Percentiles rank a stretch among this genome's conserved stretches.
Conservation (phyloP, 495 filamentous ascomycete genomes). For the Extremus antarcticus region DNA sequence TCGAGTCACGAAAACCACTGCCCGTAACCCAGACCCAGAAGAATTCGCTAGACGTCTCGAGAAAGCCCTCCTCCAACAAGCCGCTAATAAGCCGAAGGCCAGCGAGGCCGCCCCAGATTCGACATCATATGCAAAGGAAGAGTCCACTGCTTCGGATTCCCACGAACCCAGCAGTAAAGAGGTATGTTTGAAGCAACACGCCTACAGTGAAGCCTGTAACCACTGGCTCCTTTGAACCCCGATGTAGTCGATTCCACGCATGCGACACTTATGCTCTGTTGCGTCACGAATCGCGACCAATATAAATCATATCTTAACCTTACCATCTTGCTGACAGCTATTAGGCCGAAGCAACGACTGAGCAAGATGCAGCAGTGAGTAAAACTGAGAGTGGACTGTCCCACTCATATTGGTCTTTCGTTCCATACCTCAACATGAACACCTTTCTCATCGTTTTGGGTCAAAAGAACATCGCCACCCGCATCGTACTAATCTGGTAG, state of each 20-base stretch:
- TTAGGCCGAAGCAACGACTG: conserved; percentile 4
- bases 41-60: not conserved
- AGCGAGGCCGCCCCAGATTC: not conserved
- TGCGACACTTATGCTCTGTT: not conserved
- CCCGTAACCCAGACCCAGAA: not conserved
- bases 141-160: not conserved
- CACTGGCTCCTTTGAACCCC: not conserved
- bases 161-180: not conserved
- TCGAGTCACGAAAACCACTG: not conserved
- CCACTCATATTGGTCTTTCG: not conserved
- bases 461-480: not conserved
- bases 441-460: not conserved
- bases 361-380: conserved; percentile 4
- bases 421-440: not conserved
- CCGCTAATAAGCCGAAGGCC: not conserved
- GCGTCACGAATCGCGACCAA: not conserved
- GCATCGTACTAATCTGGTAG: not conserved
- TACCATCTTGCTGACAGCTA: conserved; percentile 6
- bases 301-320: not conserved
- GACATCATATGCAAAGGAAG: not conserved
- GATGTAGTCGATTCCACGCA: not conserved
- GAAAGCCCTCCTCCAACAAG: not conserved
- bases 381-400: not conserved
- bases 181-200: not conserved
- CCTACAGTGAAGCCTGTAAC: not conserved